Evolutionary conservation across 2,329 filamentous ascomycete genomes (phyloP).

Genomic region (Colletotrichum simmondsii): DNA sequence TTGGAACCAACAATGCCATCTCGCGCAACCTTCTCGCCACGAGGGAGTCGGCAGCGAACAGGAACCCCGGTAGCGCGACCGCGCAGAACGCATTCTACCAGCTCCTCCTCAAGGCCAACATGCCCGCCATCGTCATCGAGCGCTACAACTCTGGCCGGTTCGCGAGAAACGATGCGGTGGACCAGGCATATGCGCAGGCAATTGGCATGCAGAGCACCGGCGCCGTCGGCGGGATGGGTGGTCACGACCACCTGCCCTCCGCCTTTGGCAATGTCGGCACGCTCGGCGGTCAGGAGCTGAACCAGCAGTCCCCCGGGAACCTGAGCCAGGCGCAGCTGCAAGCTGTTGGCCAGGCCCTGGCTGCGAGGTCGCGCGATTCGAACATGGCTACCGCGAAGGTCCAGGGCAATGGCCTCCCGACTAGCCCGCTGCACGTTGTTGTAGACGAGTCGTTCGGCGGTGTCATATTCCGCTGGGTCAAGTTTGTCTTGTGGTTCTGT

Average conservation of each 20-base stretch:
- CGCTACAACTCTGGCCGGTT: constrained; percentile 89
- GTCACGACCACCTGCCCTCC: constrained; percentile 23
- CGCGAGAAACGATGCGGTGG: constrained; percentile 81
- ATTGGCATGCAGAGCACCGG: constrained; percentile 56
- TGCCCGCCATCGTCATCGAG: constrained; percentile 93
- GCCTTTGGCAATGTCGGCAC: constrained; percentile 38
- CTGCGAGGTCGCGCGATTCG: constrained; percentile 75
- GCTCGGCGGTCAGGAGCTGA: constrained; percentile 42
- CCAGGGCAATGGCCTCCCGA: constrained; percentile 70
- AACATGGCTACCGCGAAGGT: constrained; percentile 68
- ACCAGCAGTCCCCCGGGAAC: constrained; percentile 43
- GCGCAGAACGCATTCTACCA: constrained; percentile 96
- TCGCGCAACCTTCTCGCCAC: constrained; percentile 79
- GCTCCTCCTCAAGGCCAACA: constrained; percentile 87
- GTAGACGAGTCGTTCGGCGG: constrained; percentile 89
- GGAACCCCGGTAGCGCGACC: constrained; percentile 86
- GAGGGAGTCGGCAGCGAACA: constrained; percentile 91
- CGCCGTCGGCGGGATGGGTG: constrained; percentile 26
- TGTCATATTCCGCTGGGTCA: constrained; percentile 89
- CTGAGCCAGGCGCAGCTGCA: constrained; percentile 74
- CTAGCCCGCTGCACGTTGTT: constrained; percentile 91
- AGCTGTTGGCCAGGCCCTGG: constrained; percentile 84
- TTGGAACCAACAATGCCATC: constrained; percentile 59
- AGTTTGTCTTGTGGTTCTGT: constrained; percentile 83
- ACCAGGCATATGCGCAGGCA: constrained; percentile 82